Evolutionary conservation across 495 filamentous ascomycete species (phyloP), one percentile per base, ranked within the genome.

Genomic region (Podospora conica): DNA sequence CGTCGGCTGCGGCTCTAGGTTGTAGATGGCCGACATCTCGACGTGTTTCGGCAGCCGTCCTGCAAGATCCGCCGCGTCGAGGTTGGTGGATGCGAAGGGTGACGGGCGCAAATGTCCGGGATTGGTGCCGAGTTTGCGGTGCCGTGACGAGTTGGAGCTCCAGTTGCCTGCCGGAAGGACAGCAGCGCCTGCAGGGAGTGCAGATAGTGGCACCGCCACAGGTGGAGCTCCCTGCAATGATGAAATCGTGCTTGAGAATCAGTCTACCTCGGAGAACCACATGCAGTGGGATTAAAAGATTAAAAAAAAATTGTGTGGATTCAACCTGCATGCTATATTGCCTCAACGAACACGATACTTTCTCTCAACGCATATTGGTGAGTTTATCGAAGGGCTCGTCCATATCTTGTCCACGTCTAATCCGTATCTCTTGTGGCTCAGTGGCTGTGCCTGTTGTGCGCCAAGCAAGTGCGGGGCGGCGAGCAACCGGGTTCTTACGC

Each of bases 1-100:
- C 65, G 93, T 97, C 60, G 91, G 87, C 68, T 91, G 89, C 15
- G 96, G 95, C 79, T 98, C 95, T 75, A 95, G 91, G 73, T 93
- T 93, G 83, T 98, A 98, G 69, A 91, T 85, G 57, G 90, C 77
- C 40, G 91, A 91, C 94, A 98, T 98, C 1, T 69, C 1, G 11
- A 24, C n/a, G 22, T 23, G 9, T 3, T 11, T 18, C 25, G 21
- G 25, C n/a, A 23, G 40, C 40, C 40, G 40, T 15, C 12, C 33
- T 40, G 33, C 33, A 40, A 40, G 33, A 18, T 40, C 33, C 9
- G 33, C 15, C 40, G 40, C 53, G 48, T 65, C 64, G 10, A 23
- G 22, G 1, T 57, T 57, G 58, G 24, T 21, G 9, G 9, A 28
- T 25, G 57, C n/a, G 23, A n/a, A 33, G 28, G 18, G 22, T 21